Evolutionary conservation across 2,329 filamentous ascomycete genomes (phyloP).

Genomic region (Penicillium sp.): DNA sequence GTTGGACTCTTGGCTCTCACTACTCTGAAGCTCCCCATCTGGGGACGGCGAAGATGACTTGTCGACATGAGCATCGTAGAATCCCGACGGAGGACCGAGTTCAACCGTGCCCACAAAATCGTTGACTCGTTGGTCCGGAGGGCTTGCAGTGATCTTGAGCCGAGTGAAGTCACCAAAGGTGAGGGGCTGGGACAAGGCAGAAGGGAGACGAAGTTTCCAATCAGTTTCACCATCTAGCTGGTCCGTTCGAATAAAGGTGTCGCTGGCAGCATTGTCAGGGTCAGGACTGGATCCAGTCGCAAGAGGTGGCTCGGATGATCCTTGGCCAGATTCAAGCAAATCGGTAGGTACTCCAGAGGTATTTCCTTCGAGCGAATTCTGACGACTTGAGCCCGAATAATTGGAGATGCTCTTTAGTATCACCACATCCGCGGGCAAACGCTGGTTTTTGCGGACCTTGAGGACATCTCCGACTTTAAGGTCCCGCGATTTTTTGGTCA

Average conservation of each 20-base stretch:
- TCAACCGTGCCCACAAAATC: conserved; percentile 90
- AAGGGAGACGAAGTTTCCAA: conserved; percentile 92
- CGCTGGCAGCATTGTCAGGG: too few species aligned
- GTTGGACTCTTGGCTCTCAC: conserved; percentile 37
- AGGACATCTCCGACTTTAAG: conserved; percentile 94
- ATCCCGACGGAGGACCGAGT: conserved; percentile 57
- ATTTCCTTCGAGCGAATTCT: conserved; percentile 20
- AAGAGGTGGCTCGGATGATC: conserved; percentile 14
- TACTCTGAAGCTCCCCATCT: conserved; percentile 17
- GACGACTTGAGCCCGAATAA: conserved; percentile 34
- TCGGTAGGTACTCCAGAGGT: conserved; percentile 16
- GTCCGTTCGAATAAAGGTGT: conserved; percentile 96
- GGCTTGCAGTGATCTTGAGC: conserved; percentile 72
- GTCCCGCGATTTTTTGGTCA: conserved; percentile 78
- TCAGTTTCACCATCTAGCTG: conserved; percentile 97
- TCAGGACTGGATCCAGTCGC: too few species aligned
- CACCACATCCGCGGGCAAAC: conserved; percentile 90
- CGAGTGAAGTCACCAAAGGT: conserved; percentile 65
- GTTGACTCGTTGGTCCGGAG: conserved; percentile 90
- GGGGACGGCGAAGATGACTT: conserved; percentile 24
- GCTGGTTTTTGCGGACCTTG: conserved; percentile 85
- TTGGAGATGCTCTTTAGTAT: conserved; percentile 80
- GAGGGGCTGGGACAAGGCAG: conserved; percentile 78
- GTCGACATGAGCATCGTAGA: conserved; percentile 46
- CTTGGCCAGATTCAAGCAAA: conserved; percentile 26